Evolutionary conservation across 2,329 filamentous ascomycete genomes (phyloP), one percentile per base, ranked within the genome.

Genomic region (Apiospora aurea): DNA sequence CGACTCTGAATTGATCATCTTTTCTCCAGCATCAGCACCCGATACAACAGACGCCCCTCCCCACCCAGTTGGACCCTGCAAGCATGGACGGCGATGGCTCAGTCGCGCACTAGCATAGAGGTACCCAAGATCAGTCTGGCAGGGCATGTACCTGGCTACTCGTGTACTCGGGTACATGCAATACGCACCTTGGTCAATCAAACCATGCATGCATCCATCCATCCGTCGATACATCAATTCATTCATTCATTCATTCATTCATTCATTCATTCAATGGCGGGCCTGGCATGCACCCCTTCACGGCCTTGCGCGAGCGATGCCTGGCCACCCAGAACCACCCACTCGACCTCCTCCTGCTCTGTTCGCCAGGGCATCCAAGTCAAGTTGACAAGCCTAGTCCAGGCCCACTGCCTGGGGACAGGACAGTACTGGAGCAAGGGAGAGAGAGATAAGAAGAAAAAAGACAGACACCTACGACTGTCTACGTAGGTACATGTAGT

Each of bases 261-360:
- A 21, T 49, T 3, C 10, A 49, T 49, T n/a, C 21, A 49, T 18
- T 14, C 14, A 5, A 64, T 41, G 57, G 57, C 57, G 34, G 57
- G 57, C 34, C 57, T 64, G 57, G 18, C 57, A 64, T 64, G 57
- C 57, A 38, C 29, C 46, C 68, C 46, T 41, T 26, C 46, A 44
- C 68, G 68, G 68, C 38, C 43, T 43, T 57, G 68, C 68, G 68
- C 68, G 68, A 69, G 68, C 68, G 68, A 69, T 41, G 68, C 46
- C 46, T 34, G 68, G 47, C 68, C 68, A 41, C 34, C 68, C 44
- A 68, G 67, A 68, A n/a, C 67, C 67, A 69, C 34, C 34, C 67
- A 34, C 43, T 34, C 67, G 67, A 69, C 49, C 38, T 57, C 21
- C 8, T 24, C 57, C 21, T 64, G 10, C 29, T 61, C 34, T n/a